These are phyloP conservation scores for Tetrapisispora namnaoensis DNA, from an alignment of 805 yeast species.

Conservation along the genomic window DNA sequence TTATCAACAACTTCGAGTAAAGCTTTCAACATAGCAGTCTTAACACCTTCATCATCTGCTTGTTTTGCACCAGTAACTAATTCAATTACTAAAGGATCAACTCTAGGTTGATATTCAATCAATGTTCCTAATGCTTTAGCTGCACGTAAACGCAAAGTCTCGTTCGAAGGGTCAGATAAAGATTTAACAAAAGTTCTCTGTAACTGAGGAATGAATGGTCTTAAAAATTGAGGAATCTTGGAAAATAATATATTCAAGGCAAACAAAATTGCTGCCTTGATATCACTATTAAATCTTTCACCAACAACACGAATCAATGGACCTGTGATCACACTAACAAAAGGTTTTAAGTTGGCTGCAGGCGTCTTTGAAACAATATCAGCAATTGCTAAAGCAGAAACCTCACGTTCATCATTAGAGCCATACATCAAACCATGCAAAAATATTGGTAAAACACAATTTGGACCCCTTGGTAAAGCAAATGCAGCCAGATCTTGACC, in stretches of 20 bases:
- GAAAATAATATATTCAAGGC: constrained; percentile 71
- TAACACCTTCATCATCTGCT: constrained; percentile 59
- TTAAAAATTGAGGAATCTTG: constrained; percentile 80
- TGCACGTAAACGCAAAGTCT: constrained; percentile 67
- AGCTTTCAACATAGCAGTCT: constrained; percentile 78
- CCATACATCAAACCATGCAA: constrained; percentile 96
- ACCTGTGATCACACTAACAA: constrained; percentile 90
- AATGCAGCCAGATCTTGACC: constrained; percentile 69
- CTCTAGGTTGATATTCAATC: constrained; percentile 83
- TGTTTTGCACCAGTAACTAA: constrained; percentile 64
- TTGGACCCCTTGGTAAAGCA: constrained; percentile 68
- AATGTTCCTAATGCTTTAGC: constrained; percentile 84
- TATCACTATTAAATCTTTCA: constrained; percentile 83
- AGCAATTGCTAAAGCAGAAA: constrained; percentile 81
- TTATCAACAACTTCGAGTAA: constrained; percentile 69
- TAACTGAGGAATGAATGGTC: constrained; percentile 94
- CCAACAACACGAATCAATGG: constrained; percentile 97
- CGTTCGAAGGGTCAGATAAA: constrained; percentile 67
- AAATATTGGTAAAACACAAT: constrained; percentile 81
- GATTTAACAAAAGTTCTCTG: constrained; percentile 95
- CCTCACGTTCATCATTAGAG: constrained; percentile 68
- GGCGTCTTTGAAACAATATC: constrained; percentile 80
- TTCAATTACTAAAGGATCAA: constrained; percentile 85
- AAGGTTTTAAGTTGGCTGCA: constrained; percentile 69
- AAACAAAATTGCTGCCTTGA: constrained; percentile 84